A percentile compares a stretch with the other conserved stretches of the same genome.
Evolutionary conservation across 2,329 filamentous ascomycete species (phyloP).

Genomic region (Phialocephala sp.): DNA sequence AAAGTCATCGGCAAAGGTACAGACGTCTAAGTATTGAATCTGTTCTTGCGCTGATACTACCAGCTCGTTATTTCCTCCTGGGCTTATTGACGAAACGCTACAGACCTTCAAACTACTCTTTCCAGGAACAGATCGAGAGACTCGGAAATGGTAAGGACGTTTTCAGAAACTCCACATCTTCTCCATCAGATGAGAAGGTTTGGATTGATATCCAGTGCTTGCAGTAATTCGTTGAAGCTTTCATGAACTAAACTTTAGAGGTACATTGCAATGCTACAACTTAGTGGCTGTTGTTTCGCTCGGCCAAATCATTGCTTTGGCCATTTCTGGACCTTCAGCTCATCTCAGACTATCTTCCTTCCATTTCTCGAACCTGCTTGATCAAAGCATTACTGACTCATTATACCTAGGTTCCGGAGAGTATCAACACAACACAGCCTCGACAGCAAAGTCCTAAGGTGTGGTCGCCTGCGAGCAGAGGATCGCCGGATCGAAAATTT

Average conservation of each 20-base stretch:
- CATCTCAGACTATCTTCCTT: too few species aligned
- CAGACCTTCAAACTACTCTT: slow-evolving; percentile 47
- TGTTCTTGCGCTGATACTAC: not conserved
- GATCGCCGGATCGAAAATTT: slow-evolving; percentile 47
- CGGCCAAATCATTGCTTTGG: too few species aligned
- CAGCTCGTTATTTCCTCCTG: slow-evolving; percentile 41
- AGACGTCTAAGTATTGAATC: slow-evolving; percentile 32
- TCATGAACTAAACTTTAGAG: too few species aligned
- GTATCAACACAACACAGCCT: not conserved
- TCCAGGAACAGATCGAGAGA: slow-evolving; percentile 40
- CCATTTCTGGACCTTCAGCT: too few species aligned
- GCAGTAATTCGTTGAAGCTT: too few species aligned
- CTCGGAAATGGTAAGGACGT: slow-evolving; percentile 34
- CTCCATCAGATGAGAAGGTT: too few species aligned
- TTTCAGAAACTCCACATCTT: too few species aligned
- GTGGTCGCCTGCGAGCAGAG: slow-evolving; percentile 43
- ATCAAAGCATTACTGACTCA: not conserved
- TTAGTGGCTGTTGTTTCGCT: too few species aligned
- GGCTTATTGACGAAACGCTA: slow-evolving; percentile 46
- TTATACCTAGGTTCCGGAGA: slow-evolving; percentile 1
- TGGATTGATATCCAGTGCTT: too few species aligned
- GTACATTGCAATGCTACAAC: too few species aligned
- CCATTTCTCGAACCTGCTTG: too few species aligned
- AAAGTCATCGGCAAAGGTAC: slow-evolving; percentile 35
- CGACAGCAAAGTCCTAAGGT: slow-evolving; percentile 29